phyloP scores from a whole-genome alignment of 208 protist species.

The Histomonas meleagridis region DNA sequence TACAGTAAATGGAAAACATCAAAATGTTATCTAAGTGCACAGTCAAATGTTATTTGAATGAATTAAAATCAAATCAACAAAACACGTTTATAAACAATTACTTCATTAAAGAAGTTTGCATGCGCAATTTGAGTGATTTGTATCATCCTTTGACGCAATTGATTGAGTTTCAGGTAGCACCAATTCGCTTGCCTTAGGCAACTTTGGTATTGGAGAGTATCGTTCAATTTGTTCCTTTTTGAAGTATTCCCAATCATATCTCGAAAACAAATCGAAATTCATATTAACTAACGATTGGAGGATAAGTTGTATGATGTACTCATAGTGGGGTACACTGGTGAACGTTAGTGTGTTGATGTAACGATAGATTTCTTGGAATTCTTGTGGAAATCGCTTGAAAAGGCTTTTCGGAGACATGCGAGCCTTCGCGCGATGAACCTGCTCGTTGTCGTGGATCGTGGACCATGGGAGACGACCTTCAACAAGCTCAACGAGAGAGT shows the following conservation, averaged over 20 bases:
- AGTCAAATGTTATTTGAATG: too few species aligned
- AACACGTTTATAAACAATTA: too few species aligned
- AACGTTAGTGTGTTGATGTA: neutral
- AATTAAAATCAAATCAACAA: too few species aligned
- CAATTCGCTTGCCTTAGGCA: neutral
- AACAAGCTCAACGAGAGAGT: neutral
- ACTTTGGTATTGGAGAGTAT: too few species aligned
- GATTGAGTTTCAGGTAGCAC: too few species aligned
- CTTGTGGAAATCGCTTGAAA: neutral
- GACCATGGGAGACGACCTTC: neutral
- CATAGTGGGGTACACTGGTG: neutral
- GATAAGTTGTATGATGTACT: neutral
- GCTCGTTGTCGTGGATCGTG: neutral
- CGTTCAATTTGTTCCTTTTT: too few species aligned
- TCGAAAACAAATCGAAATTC: neutral
- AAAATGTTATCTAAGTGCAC: too few species aligned
- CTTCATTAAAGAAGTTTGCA: too few species aligned
- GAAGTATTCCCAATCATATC: slow-evolving; percentile 3
- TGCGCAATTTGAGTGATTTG: too few species aligned
- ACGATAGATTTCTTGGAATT: neutral
- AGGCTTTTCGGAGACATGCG: neutral
- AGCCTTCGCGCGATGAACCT: neutral
- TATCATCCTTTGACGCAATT: too few species aligned
- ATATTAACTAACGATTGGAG: neutral
- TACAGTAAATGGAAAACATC: too few species aligned